Conservation (phyloP, 495 filamentous ascomycete genomes). For the Aspergillus indologenus region DNA sequence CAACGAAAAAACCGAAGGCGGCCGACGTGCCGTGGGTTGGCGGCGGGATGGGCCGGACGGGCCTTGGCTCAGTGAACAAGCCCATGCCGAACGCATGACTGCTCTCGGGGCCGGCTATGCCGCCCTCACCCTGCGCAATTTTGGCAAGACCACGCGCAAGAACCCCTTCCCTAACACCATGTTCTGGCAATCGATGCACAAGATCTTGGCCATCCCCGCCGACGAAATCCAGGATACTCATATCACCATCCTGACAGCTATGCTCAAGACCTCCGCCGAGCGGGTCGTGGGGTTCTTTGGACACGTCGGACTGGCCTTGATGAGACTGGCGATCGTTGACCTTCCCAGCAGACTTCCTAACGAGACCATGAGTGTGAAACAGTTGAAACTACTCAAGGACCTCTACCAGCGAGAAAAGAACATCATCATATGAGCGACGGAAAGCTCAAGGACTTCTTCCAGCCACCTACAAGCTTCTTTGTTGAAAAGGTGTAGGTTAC, state of each 20-base stretch:
- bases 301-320: conserved; percentile 57
- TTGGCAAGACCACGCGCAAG: conserved; percentile 56
- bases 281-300: conserved; percentile 79
- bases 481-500: background rate
- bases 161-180: conserved; percentile 78
- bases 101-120: conserved; percentile 83
- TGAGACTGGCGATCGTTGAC: conserved; percentile 64
- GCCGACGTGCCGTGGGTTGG: conserved; percentile 74
- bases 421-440: conserved; percentile 51
- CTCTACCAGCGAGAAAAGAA: conserved; percentile 58
- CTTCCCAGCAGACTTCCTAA: conserved; percentile 56
- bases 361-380: conserved; percentile 52
- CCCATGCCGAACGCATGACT: conserved; percentile 76
- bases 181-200: conserved; percentile 75
- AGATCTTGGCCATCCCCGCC: conserved; percentile 68
- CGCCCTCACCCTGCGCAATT: conserved; percentile 76
- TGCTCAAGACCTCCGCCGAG: conserved; percentile 68
- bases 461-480: background rate
- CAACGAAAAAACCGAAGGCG: conserved; percentile 67
- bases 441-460: conserved; percentile 4
- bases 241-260: conserved; percentile 68
- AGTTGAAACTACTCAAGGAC: conserved; percentile 57
- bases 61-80: conserved; percentile 59
- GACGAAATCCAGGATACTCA: conserved; percentile 71
- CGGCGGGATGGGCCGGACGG: conserved; percentile 49